Evolutionary conservation across 495 filamentous ascomycete species (phyloP).

Genomic region (Haplographium delicatum): DNA sequence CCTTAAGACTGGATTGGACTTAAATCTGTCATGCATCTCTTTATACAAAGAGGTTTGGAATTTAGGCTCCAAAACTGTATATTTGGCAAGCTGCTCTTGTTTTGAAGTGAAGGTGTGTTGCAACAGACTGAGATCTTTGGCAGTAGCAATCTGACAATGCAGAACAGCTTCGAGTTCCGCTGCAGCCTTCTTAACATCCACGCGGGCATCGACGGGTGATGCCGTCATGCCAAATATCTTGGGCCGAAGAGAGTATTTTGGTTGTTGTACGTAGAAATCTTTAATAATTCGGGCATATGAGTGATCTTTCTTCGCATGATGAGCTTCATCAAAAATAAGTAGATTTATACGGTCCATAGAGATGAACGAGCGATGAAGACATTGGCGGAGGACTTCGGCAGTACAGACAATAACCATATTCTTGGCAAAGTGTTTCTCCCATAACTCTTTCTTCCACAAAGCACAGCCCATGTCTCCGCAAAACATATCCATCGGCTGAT

Average conservation of each 20-base stretch:
- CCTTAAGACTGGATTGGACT: constrained; percentile 50
- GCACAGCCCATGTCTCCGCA: constrained; percentile 70
- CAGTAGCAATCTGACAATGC: constrained; percentile 77
- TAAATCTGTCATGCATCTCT: constrained; percentile 49
- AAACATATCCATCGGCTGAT: constrained; percentile 71
- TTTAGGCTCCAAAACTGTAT: constrained; percentile 42
- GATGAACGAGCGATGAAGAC: constrained; percentile 76
- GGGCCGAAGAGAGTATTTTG: constrained; percentile 47
- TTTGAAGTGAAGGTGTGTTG: constrained; percentile 51
- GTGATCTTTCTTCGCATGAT: constrained; percentile 94
- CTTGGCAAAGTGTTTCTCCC: constrained; percentile 60
- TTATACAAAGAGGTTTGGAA: constrained; percentile 62
- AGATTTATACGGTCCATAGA: constrained; percentile 83
- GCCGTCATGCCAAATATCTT: constrained; percentile 97
- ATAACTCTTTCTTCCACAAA: constrained; percentile 59
- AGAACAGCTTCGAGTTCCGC: constrained; percentile 74
- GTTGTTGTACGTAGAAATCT: constrained; percentile 63
- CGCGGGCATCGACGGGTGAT: constrained; percentile 84
- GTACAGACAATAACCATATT: constrained; percentile 94
- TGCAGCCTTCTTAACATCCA: constrained; percentile 64
- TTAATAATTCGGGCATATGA: constrained; percentile 89
- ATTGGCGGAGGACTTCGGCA: constrained; percentile 75
- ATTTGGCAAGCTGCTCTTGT: constrained; percentile 53
- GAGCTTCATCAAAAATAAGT: constrained; percentile 92
- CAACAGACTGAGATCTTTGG: constrained; percentile 58